These are phyloP conservation scores for Vararia minispora DNA, from an alignment of 768 basidiomycete species.

Conservation along the genomic window DNA sequence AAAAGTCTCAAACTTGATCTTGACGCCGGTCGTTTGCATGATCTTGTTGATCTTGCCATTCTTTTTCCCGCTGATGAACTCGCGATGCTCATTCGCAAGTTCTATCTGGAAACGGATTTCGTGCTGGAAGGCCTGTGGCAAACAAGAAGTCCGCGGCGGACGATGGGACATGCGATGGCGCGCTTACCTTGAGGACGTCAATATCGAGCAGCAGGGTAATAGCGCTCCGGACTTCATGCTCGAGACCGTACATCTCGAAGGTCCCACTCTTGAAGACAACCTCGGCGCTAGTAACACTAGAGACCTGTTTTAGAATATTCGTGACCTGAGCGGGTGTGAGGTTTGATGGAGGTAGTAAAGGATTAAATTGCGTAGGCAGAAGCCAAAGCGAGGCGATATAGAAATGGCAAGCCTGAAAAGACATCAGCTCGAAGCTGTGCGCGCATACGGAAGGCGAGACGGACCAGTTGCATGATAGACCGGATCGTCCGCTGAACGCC, in stretches of 20 bases:
- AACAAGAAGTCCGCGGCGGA: conserved; percentile 2
- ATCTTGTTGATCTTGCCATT: conserved; percentile 99
- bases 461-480: conserved; percentile 87
- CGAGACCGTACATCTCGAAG: conserved; percentile 93
- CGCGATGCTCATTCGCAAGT: conserved; percentile 92
- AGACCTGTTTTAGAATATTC: conserved; percentile 76
- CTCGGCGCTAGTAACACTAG: conserved; percentile 81
- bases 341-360: conserved; percentile 71
- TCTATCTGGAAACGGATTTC: conserved; percentile 99
- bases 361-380: conserved; percentile 87
- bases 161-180: not conserved
- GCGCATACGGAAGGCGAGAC: conserved; percentile 20
- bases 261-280: conserved; percentile 96
- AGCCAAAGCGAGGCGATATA: conserved; percentile 98
- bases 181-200: conserved; percentile 77
- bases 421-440: conserved; percentile 14
- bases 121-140: conserved; percentile 73
- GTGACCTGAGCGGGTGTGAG: conserved; percentile 78
- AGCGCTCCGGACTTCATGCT: conserved; percentile 81
- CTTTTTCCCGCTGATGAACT: conserved; percentile 99
- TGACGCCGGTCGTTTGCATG: conserved; percentile 94
- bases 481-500: conserved; percentile 92
- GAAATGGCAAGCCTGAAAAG: conserved; percentile 78
- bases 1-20: conserved; percentile 98
- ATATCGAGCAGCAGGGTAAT: conserved; percentile 81